Percentiles rank a stretch among this genome's conserved stretches.
Evolutionary conservation across 306 rosid genomes (phyloP).

Genomic region (Cyclanthera cordifolia): DNA sequence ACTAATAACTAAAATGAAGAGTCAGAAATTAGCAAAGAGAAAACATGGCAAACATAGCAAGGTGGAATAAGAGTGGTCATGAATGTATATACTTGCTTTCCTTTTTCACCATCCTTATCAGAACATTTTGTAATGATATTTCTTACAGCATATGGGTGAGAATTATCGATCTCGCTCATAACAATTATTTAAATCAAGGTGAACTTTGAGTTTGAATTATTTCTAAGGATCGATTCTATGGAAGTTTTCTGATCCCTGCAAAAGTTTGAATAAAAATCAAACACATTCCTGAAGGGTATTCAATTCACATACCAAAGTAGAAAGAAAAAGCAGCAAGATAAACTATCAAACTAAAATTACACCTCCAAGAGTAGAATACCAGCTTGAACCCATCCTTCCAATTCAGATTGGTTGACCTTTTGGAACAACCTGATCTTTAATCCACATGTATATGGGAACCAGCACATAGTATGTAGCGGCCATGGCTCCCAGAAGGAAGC

Average conservation of each 20-base stretch:
- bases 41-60: neutral
- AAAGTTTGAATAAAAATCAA: neutral
- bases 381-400: constrained; percentile 9
- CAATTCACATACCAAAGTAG: neutral
- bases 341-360: neutral
- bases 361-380: constrained; percentile 12
- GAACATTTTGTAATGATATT: neutral
- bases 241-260: neutral
- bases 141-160: neutral
- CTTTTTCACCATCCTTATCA: neutral
- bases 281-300: neutral
- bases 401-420: constrained; percentile 70
- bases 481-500: constrained; percentile 60
- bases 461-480: constrained; percentile 73
- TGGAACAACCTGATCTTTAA: constrained; percentile 78
- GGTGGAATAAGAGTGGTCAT: neutral
- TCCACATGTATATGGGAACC: constrained; percentile 86
- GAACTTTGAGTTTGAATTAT: too few relatives aligned
- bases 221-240: neutral
- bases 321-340: neutral
- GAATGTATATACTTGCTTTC: neutral
- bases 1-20: neutral
- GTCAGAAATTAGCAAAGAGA: neutral
- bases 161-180: neutral
- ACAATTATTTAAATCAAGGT: neutral